Evolutionary conservation across 2,329 filamentous ascomycete genomes (phyloP), one percentile per base, ranked within the genome.

Genomic region (Epicoccum sorghinum): DNA sequence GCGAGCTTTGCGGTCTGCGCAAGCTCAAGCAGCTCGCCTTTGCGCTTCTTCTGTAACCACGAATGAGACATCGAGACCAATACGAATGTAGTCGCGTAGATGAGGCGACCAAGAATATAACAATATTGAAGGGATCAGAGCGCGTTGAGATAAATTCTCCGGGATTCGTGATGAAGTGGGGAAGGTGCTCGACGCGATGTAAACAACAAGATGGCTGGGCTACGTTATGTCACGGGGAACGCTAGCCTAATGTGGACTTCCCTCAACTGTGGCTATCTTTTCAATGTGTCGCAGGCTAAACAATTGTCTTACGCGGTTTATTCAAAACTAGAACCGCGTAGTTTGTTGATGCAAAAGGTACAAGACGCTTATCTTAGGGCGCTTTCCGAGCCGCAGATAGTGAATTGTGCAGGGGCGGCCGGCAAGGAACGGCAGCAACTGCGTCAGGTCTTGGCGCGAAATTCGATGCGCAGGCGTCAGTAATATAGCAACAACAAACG

Each of bases 31-130:
- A 96, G 84, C 61, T 93, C 90, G 66, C 82, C 82, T 82, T 96
- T 96, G 80, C 89, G 88, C 83, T 95, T 89, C 74, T 84, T 83
- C 75, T 87, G 84, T 72, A 96, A 82, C 86, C 89, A 96, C 65
- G 86, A 85, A 58, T 86, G 59, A 40, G 71, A 86, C 87, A 90
- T 90, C 66, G 72, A 83, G 66, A 58, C 57, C 69, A 67, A 59
- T 67, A 72, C 64, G 45, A 52, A 68, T 68, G 60, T 62, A 61
- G 75, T 82, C 79, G 80, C 80, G 77, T 71, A 71, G 68, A 56
- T 61, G 68, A 77, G 75, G 82, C 82, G 82, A 83, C 75, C 63
- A 64, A 43, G 52, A 57, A 49, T 55, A 58, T 62, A 47, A 57
- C 52, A 53, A 52, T 47, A 53, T 52, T 7, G 29, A 66, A 60